A percentile compares a stretch with the other conserved stretches of the same genome.
These are phyloP conservation scores for Leishmania turanica DNA, from an alignment of 208 protist species.

Conservation along the genomic window DNA sequence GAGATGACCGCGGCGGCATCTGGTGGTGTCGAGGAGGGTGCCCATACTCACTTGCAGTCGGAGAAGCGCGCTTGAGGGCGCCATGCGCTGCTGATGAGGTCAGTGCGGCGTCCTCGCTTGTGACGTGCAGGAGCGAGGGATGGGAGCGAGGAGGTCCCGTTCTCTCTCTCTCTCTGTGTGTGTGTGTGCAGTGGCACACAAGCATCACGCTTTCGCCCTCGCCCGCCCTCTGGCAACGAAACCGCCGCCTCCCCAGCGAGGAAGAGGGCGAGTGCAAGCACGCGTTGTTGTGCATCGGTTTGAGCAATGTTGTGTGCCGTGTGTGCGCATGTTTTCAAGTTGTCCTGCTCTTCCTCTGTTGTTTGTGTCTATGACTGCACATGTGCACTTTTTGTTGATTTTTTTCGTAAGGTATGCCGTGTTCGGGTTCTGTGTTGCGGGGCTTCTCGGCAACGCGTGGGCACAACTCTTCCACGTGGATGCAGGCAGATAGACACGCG, in stretches of 20 bases:
- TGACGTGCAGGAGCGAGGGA: neutral
- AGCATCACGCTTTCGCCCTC: neutral
- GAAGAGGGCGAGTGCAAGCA: neutral
- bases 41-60: neutral
- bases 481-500: no score
- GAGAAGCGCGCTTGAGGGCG: neutral
- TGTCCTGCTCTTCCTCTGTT: no score
- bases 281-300: neutral
- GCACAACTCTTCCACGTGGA: no score
- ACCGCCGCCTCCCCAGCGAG: no score
- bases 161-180: neutral
- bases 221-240: neutral
- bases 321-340: neutral
- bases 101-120: neutral
- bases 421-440: no score
- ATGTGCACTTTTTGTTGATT: no score
- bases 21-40: constrained; percentile 1
- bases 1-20: neutral
- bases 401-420: no score
- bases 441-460: no score
- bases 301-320: neutral
- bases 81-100: neutral
- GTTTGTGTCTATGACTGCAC: no score
- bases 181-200: neutral
- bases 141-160: neutral